Conservation (phyloP, 2,329 filamentous ascomycete genomes). For the Hortaea sp. region DNA sequence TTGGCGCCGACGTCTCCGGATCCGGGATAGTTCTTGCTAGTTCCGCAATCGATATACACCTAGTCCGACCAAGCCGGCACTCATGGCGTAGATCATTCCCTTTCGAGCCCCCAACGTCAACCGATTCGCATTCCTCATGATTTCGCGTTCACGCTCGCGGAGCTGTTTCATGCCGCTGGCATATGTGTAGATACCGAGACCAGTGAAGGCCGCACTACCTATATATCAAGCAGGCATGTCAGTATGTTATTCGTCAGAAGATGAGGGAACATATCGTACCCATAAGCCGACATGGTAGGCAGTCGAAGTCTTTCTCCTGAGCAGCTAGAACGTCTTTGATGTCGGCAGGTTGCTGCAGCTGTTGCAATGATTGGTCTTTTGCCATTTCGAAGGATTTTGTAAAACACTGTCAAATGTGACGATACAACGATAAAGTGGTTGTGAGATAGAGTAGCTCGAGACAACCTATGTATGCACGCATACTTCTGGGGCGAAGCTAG, state of each 20-base stretch:
- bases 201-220: constrained; percentile 37
- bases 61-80: constrained; percentile 32
- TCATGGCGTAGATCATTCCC: constrained; percentile 31
- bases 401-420: no score
- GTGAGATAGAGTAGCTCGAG: no score
- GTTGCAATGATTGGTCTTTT: background rate
- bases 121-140: constrained; percentile 30
- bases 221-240: background rate
- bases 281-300: constrained; percentile 23
- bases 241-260: background rate
- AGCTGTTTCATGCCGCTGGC: constrained; percentile 37
- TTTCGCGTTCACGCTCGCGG: constrained; percentile 29
- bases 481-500: no score
- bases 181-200: constrained; percentile 38
- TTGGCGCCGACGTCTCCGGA: no score
- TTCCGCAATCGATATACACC: constrained; percentile 33
- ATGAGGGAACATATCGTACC: constrained; percentile 9
- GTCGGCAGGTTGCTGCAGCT: constrained; percentile 10
- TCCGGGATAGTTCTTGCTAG: constrained; percentile 1
- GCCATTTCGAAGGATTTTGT: no score
- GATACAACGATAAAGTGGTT: no score
- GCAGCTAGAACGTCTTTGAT: constrained; percentile 14
- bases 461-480: no score
- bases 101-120: constrained; percentile 33
- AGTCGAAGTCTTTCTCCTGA: constrained; percentile 22